Percentiles rank a stretch among this genome's conserved stretches.
These are phyloP conservation scores for Pichia sp. DNA, from an alignment of 1,139 yeast genomes.

Conservation along the genomic window DNA sequence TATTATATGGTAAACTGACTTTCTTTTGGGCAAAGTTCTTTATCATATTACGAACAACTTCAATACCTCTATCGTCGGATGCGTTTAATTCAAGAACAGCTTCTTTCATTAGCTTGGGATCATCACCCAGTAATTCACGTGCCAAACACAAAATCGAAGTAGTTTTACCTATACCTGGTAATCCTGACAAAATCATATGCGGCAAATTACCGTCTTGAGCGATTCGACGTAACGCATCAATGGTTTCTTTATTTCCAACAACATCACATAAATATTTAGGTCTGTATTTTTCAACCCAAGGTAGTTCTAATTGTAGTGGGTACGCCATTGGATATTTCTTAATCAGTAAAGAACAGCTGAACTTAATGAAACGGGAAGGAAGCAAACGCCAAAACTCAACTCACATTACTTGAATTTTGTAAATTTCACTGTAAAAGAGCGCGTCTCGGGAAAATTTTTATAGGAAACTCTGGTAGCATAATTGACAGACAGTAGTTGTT, in stretches of 20 bases:
- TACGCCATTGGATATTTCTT: conserved; percentile 21
- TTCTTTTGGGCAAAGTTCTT: conserved; percentile 95
- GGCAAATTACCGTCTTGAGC: conserved; percentile 96
- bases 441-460: no score
- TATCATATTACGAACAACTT: conserved; percentile 85
- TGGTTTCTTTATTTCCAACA: conserved; percentile 89
- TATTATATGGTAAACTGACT: conserved; percentile 61
- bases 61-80: conserved; percentile 94
- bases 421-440: no score
- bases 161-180: conserved; percentile 97
- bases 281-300: conserved; percentile 89
- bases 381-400: no score
- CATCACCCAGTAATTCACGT: conserved; percentile 65
- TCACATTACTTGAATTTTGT: no score
- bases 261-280: conserved; percentile 74
- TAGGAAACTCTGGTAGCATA: no score
- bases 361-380: no score
- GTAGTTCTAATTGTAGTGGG: conserved; percentile 23
- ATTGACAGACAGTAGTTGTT: no score
- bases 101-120: conserved; percentile 41
- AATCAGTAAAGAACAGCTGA: no score
- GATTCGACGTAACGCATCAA: conserved; percentile 73
- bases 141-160: conserved; percentile 92
- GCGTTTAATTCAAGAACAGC: conserved; percentile 94
- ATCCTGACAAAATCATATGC: conserved; percentile 85